These are phyloP conservation scores for Debaryomyces robertsiae DNA, from an alignment of 1,139 yeast species.

Conservation along the genomic window DNA sequence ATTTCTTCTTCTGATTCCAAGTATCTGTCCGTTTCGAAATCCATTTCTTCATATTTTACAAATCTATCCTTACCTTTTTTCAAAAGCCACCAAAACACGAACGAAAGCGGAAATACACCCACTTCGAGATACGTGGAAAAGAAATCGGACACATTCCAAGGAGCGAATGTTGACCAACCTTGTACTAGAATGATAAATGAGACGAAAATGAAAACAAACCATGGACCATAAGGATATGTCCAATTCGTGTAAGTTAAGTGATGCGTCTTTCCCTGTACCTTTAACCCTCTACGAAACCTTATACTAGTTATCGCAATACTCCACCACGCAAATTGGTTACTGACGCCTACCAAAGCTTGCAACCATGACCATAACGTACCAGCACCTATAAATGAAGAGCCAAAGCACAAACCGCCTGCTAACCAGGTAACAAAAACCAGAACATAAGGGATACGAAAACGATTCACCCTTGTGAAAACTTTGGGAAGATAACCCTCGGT, in stretches of 20 bases:
- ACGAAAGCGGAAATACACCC: slow-evolving; percentile 40
- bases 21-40: slow-evolving; percentile 62
- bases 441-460: slow-evolving; percentile 42
- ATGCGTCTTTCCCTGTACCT: slow-evolving; percentile 37
- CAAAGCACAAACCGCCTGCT: slow-evolving; percentile 46
- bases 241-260: slow-evolving; percentile 40
- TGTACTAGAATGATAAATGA: slow-evolving; percentile 41
- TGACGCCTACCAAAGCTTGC: slow-evolving; percentile 46
- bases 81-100: slow-evolving; percentile 46
- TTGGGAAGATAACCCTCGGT: slow-evolving; percentile 44
- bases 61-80: slow-evolving; percentile 50
- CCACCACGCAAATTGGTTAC: slow-evolving; percentile 48
- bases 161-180: slow-evolving; percentile 58
- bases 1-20: slow-evolving; percentile 52
- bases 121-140: slow-evolving; percentile 43
- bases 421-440: slow-evolving; percentile 46
- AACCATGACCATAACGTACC: slow-evolving; percentile 50
- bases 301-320: slow-evolving; percentile 42
- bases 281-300: slow-evolving; percentile 43
- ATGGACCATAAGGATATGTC: slow-evolving; percentile 48
- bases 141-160: slow-evolving; percentile 39
- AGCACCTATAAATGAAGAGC: slow-evolving; percentile 46
- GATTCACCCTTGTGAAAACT: slow-evolving; percentile 35
- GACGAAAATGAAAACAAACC: slow-evolving; percentile 39
- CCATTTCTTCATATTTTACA: slow-evolving; percentile 56